phyloP scores from a whole-genome alignment of 78 protist species.

The Creolimax fragrantissima region DNA sequence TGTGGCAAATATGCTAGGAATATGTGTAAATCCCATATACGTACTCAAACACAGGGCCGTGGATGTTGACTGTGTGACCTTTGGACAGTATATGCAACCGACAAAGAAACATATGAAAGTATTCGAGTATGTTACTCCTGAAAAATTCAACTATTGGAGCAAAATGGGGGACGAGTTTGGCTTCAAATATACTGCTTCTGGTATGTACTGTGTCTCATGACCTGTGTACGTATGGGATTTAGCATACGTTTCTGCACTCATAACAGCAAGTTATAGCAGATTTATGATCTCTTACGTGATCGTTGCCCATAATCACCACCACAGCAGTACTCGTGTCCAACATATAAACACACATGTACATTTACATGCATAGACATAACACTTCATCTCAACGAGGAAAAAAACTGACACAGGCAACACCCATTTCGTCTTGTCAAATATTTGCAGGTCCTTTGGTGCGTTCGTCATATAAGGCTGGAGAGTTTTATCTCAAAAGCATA shows the following conservation, averaged over 20 bases:
- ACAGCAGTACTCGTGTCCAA: too few relatives aligned
- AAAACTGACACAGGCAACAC: too few relatives aligned
- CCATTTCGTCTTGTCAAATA: too few relatives aligned
- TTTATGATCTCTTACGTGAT: too few relatives aligned
- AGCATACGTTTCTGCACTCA: too few relatives aligned
- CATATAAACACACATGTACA: too few relatives aligned
- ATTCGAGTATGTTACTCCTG: slow-evolving; percentile 55
- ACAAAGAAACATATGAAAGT: slow-evolving; percentile 52
- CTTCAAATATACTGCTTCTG: slow-evolving; percentile 58
- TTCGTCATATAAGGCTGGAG: slow-evolving; percentile 56
- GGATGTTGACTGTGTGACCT: slow-evolving; percentile 59
- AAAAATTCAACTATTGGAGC: slow-evolving; percentile 44
- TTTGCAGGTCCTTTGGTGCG: slow-evolving; percentile 65
- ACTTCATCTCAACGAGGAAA: too few relatives aligned
- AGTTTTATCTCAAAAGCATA: slow-evolving; percentile 37
- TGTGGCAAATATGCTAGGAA: too few relatives aligned
- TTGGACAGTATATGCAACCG: slow-evolving; percentile 72
- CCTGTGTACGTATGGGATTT: too few relatives aligned
- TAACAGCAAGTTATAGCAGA: too few relatives aligned
- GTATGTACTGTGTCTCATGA: not conserved
- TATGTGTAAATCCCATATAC: not conserved
- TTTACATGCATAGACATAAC: too few relatives aligned
- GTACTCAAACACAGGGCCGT: slow-evolving; percentile 5
- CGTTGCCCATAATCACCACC: too few relatives aligned
- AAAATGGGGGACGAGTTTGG: slow-evolving; percentile 49